phyloP scores from a whole-genome alignment of 345 rosid genomes.

The Cochlearia excelsa region DNA sequence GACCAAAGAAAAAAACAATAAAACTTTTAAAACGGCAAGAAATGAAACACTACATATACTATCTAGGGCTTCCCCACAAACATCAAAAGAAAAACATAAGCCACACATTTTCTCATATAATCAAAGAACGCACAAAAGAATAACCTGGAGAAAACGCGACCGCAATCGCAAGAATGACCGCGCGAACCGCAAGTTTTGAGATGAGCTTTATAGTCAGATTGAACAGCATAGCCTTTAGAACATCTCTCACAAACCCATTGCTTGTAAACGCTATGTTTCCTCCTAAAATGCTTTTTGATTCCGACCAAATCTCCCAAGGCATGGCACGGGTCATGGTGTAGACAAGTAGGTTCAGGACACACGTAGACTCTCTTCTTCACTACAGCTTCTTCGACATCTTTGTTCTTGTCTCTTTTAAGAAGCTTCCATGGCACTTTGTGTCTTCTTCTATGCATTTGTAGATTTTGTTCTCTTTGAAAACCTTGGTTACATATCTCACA shows the following conservation, averaged over 20 bases:
- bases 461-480: conserved; percentile 93
- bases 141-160: conserved; percentile 95
- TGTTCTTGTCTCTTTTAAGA: conserved; percentile 64
- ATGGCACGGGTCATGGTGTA: conserved; percentile 91
- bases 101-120: neutral
- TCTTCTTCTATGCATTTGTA: conserved; percentile 93
- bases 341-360: conserved; percentile 89
- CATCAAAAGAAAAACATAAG: neutral
- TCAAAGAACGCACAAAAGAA: neutral
- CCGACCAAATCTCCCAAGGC: conserved; percentile 69
- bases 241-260: conserved; percentile 95
- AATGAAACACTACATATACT: neutral
- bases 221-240: conserved; percentile 95
- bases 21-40: neutral
- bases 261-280: conserved; percentile 77
- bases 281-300: too few relatives aligned
- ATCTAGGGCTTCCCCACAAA: conserved; percentile 17
- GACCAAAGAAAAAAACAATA: neutral
- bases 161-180: conserved; percentile 98
- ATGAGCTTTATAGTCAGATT: conserved; percentile 94
- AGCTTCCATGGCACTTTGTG: conserved; percentile 99
- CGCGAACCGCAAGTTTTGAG: conserved; percentile 96
- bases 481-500: conserved; percentile 99
- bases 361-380: conserved; percentile 80
- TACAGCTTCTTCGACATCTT: conserved; percentile 33